Evolutionary conservation across 2,329 filamentous ascomycete species (phyloP).

Genomic region (Trichothecium sympodiale): DNA sequence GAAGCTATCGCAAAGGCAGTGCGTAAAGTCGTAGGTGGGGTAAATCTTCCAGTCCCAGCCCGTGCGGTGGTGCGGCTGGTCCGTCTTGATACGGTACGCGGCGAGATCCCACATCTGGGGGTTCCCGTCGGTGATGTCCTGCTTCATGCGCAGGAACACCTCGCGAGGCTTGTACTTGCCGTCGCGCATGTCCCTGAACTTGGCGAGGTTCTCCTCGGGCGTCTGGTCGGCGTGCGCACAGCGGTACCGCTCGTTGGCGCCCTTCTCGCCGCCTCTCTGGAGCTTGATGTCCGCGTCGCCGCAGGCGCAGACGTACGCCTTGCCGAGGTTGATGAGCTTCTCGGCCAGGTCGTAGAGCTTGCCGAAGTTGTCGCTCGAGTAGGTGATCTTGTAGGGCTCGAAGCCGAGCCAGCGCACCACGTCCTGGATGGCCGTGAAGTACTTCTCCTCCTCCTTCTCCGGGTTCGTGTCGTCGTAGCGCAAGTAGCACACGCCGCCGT

Average conservation of each 20-base stretch:
- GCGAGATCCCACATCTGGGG: conserved; percentile 95
- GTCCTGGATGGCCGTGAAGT: conserved; percentile 78
- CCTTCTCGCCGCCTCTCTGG: conserved; percentile 70
- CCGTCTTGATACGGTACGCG: conserved; percentile 73
- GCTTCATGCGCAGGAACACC: conserved; percentile 87
- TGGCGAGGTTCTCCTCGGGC: conserved; percentile 62
- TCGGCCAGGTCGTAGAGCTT: conserved; percentile 76
- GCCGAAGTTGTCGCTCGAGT: conserved; percentile 81
- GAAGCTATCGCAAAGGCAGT: conserved; percentile 85
- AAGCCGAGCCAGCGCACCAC: conserved; percentile 72
- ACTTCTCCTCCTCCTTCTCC: conserved; percentile 82
- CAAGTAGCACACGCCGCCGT: conserved; percentile 46
- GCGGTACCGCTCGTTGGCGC: conserved; percentile 56
- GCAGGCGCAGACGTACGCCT: conserved; percentile 77
- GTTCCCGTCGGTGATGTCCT: conserved; percentile 72
- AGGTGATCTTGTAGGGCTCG: conserved; percentile 47
- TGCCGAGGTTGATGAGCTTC: conserved; percentile 59
- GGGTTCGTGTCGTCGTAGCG: conserved; percentile 94
- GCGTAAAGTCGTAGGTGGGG: conserved; percentile 87
- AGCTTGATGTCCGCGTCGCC: conserved; percentile 71
- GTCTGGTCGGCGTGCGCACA: conserved; percentile 71
- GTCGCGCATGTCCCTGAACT: conserved; percentile 85
- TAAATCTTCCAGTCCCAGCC: conserved; percentile 84
- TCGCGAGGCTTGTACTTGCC: conserved; percentile 80
- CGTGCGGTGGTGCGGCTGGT: conserved; percentile 62